Percentiles rank a stretch among this genome's conserved stretches.
These are phyloP conservation scores for Hanseniaspora occidentalis DNA, from an alignment of 805 yeast genomes.

Conservation along the genomic window DNA sequence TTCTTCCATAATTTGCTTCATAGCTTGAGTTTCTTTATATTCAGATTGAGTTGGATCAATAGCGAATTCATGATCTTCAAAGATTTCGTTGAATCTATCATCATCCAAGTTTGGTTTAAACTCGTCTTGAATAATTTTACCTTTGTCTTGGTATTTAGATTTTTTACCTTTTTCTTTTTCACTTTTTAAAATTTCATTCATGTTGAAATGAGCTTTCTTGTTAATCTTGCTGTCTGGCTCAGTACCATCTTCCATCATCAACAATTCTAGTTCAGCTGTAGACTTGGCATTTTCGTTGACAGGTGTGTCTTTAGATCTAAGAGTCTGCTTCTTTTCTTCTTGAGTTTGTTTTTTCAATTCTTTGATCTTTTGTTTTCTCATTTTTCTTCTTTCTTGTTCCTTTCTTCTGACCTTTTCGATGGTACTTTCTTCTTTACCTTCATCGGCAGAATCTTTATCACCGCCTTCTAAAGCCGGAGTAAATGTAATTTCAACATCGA, in stretches of 20 bases:
- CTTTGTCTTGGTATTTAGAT: constrained; percentile 32
- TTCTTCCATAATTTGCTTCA: constrained; percentile 72
- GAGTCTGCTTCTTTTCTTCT: constrained; percentile 35
- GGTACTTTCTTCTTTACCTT: constrained; percentile 52
- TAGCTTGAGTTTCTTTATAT: constrained; percentile 75
- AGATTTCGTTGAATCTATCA: constrained; percentile 73
- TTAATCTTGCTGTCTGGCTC: constrained; percentile 23
- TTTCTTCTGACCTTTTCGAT: constrained; percentile 72
- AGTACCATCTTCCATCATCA: constrained; percentile 53
- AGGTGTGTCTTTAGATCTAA: constrained; percentile 17
- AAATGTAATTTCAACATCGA: constrained; percentile 92
- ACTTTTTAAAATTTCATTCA: constrained; percentile 65
- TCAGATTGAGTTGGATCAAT: constrained; percentile 92
- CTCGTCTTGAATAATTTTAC: constrained; percentile 38
- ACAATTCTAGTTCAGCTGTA: constrained; percentile 61
- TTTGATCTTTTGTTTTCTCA: constrained; percentile 67
- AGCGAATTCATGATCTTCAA: constrained; percentile 79
- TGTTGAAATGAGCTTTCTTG: constrained; percentile 53
- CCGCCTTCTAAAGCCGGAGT: constrained; percentile 57
- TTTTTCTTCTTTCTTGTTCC: constrained; percentile 85
- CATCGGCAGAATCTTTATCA: constrained; percentile 15
- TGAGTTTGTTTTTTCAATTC: constrained; percentile 40
- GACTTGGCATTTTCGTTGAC: constrained; percentile 29
- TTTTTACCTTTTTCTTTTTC: constrained; percentile 52
- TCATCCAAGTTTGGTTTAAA: constrained; percentile 67